These are phyloP conservation scores for Malassezia globosa DNA, from an alignment of 1,284 basidiomycete species.

Conservation along the genomic window DNA sequence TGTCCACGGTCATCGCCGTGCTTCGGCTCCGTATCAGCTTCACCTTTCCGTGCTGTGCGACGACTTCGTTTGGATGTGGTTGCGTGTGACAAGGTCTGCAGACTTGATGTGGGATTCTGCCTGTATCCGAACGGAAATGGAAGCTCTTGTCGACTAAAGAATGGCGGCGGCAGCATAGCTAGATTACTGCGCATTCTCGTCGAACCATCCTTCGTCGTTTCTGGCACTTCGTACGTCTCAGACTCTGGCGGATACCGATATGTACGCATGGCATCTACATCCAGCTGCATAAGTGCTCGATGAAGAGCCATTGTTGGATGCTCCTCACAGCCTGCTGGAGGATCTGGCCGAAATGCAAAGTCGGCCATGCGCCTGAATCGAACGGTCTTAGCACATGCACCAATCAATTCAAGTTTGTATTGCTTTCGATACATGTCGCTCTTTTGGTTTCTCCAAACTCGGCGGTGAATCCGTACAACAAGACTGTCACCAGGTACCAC, in stretches of 20 bases:
- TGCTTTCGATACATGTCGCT: conserved; percentile 19
- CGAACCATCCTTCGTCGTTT: not conserved
- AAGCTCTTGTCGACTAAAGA: conserved; percentile 32
- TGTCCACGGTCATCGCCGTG: not conserved
- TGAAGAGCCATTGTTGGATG: conserved; percentile 26
- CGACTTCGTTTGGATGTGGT: conserved; percentile 5
- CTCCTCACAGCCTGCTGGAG: conserved; percentile 1
- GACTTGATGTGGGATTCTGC: conserved; percentile 25
- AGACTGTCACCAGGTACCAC: not conserved
- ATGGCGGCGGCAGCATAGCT: conserved; percentile 33
- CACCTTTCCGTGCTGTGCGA: conserved; percentile 13
- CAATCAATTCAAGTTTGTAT: conserved; percentile 66
- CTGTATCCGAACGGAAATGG: conserved; percentile 32
- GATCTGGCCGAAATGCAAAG: conserved; percentile 31
- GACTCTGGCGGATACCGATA: conserved; percentile 21
- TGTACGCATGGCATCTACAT: conserved; percentile 22
- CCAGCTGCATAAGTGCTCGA: conserved; percentile 27
- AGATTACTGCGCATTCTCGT: conserved; percentile 24
- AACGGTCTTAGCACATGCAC: conserved; percentile 66
- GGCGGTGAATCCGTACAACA: conserved; percentile 6
- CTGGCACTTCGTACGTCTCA: conserved; percentile 22
- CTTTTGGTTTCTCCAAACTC: not conserved
- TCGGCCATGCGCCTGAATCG: conserved; percentile 58
- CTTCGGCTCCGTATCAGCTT: not conserved
- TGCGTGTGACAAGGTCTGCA: conserved; percentile 19